phyloP scores from a whole-genome alignment of 176 grass and related monocot species.

The Eleusine coracana region DNA sequence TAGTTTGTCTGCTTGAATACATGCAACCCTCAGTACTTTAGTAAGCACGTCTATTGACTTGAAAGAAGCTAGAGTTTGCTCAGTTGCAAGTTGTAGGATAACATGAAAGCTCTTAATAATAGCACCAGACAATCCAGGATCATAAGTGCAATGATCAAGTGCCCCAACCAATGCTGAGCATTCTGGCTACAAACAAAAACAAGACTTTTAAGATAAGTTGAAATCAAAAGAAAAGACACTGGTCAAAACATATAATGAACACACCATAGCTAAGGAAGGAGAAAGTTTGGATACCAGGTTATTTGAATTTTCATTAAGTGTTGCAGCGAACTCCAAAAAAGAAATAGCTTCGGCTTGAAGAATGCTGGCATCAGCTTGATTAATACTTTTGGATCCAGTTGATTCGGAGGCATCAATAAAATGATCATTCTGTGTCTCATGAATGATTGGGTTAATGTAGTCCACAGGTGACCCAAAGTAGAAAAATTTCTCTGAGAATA shows the following conservation, averaged over 20 bases:
- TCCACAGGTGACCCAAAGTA: slow-evolving; percentile 69
- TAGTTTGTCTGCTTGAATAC: slow-evolving; percentile 74
- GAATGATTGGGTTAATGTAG: slow-evolving; percentile 39
- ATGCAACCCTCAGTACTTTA: slow-evolving; percentile 78
- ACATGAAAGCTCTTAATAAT: slow-evolving; percentile 87
- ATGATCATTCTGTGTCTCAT: slow-evolving; percentile 38
- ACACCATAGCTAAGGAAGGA: slow-evolving; percentile 24
- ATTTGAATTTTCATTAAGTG: slow-evolving; percentile 79
- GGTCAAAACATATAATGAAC: slow-evolving; percentile 9
- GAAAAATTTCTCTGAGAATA: slow-evolving; percentile 96
- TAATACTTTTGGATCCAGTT: slow-evolving; percentile 35
- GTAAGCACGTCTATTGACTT: slow-evolving; percentile 73
- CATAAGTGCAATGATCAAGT: slow-evolving; percentile 67
- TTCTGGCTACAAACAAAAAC: slow-evolving; percentile 81
- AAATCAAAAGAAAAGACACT: slow-evolving; percentile 26
- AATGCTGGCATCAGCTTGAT: slow-evolving; percentile 54
- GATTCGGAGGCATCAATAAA: slow-evolving; percentile 38
- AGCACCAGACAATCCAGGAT: slow-evolving; percentile 67
- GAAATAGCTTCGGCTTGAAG: slow-evolving; percentile 95
- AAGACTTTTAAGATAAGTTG: slow-evolving; percentile 31
- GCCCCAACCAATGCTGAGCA: slow-evolving; percentile 73
- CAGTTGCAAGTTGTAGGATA: slow-evolving; percentile 78
- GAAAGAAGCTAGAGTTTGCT: slow-evolving; percentile 83
- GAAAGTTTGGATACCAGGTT: slow-evolving; percentile 71
- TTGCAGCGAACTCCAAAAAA: slow-evolving; percentile 97